Evolutionary conservation across 257 asterid genomes (phyloP), one percentile per base, ranked within the genome.

Genomic region (Primulina tabacum): DNA sequence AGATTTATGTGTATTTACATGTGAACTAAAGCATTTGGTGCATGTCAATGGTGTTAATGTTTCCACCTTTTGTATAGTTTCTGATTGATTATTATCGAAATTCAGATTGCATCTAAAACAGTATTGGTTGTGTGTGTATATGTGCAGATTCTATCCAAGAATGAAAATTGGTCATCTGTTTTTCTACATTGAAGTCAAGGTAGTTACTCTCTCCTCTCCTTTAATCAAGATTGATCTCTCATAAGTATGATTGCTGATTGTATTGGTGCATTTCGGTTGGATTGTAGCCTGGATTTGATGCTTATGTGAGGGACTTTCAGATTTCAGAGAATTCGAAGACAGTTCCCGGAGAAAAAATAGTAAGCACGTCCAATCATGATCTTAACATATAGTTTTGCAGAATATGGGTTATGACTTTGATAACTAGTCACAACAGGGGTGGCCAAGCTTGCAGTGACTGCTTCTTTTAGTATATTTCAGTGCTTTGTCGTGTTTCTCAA

Each of bases 271-370:
- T 12, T 50, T 50, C 0, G 20, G 56, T 50, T 50, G 56, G 20
- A 16, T 16, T 89, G 89, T 79, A 91, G 99, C 86, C 99, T 82
- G 97, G 99, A 69, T 90, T 57, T 72, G 95, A 88, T 60, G 87
- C 97, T 67, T 89, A 80, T 64, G 80, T 89, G 71, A 80, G 76
- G 68, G 97, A 89, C 82, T 91, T 94, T 83, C 82, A 79, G 78
- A 84, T 94, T 67, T 70, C 87, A 34, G 86, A 87, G 81, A 72
- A 71, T 75, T 37, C 76, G 32, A 86, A 75, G 76, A 66, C 73
- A 69, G 61, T 88, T 55, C 81, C 79, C 28, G 88, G 77, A 73
- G 95, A 82, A 58, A 87, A 71, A 74, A 76, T 88, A 55, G 98
- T 93, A 83, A 84, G 95, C 77, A 69, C 65, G 69, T 50, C 56